Conservation (phyloP, 1,284 basidiomycete species). For the Puccinia horiana region DNA sequence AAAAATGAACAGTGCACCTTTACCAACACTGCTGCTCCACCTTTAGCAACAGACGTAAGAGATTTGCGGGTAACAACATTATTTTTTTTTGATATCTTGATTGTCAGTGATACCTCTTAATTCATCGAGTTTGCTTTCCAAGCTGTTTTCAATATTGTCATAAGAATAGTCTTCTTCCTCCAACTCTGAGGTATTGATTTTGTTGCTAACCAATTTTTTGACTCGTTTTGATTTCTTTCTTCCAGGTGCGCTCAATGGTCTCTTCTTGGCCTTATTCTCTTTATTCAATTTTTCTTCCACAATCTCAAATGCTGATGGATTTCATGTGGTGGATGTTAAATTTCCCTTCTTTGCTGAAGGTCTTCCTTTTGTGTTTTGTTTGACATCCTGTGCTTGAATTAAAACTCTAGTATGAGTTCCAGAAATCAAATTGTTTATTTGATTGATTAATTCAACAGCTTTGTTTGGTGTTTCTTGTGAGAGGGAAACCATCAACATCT, state of each 20-base stretch:
- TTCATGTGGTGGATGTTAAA: neutral
- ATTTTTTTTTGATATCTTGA: neutral
- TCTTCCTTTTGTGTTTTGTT: slow-evolving; percentile 6
- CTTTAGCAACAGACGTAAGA: too few species aligned
- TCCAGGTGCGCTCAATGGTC: neutral
- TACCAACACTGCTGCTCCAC: too few species aligned
- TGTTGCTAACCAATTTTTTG: neutral
- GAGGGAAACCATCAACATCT: neutral
- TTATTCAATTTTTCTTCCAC: neutral
- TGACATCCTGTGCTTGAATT: neutral
- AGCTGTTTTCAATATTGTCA: too few species aligned
- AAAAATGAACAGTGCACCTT: too few species aligned
- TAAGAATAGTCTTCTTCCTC: neutral
- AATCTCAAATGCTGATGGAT: neutral
- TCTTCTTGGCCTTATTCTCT: neutral
- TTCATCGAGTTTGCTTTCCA: too few species aligned
- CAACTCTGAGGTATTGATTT: neutral
- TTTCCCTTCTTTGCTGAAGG: neutral
- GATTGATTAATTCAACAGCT: neutral
- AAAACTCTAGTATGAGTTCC: neutral
- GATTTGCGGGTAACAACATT: too few species aligned
- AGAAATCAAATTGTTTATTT: neutral
- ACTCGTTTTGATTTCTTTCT: neutral
- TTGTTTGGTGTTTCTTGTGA: neutral
- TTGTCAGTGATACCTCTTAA: too few species aligned